A percentile compares a stretch with the other conserved stretches of the same genome.
Conservation (phyloP, 2,329 filamentous ascomycete genomes). For the Didymellaceae sp. region DNA sequence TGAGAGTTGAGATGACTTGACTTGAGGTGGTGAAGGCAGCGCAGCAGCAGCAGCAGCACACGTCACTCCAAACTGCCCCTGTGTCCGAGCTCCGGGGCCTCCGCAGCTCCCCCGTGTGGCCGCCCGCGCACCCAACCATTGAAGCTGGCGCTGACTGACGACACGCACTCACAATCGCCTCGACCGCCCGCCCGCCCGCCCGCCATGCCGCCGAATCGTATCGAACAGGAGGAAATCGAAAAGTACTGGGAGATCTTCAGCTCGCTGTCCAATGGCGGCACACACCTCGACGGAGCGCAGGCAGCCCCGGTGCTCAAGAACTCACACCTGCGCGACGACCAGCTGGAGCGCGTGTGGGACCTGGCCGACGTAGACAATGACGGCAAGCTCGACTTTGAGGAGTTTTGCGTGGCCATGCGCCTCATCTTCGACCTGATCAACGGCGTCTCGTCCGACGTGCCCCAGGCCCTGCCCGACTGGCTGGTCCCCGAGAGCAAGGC, state of each 20-base stretch:
- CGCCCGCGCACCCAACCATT: not conserved
- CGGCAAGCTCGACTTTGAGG: slow-evolving; percentile 97
- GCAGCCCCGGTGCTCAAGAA: slow-evolving; percentile 76
- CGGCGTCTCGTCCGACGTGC: slow-evolving; percentile 85
- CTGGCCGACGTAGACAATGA: slow-evolving; percentile 96
- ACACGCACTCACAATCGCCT: not conserved
- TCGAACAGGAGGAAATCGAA: slow-evolving; percentile 76
- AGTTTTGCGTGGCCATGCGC: slow-evolving; percentile 99
- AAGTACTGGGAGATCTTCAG: slow-evolving; percentile 83
- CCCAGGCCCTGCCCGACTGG: slow-evolving; percentile 86
- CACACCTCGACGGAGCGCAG: slow-evolving; percentile 71
- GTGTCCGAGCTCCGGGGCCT: slow-evolving; percentile 5
- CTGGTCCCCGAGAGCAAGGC: slow-evolving; percentile 83
- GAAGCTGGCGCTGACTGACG: not conserved
- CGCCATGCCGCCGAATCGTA: slow-evolving; percentile 58
- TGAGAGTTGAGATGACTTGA: too few relatives aligned
- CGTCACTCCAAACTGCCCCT: slow-evolving; percentile 9
- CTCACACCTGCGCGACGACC: slow-evolving; percentile 74
- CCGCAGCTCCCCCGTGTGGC: slow-evolving; percentile 8
- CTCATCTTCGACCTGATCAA: slow-evolving; percentile 97
- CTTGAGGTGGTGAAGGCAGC: not conserved
- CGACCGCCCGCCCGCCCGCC: too few relatives aligned
- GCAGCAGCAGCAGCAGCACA: not conserved
- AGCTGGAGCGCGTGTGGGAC: slow-evolving; percentile 98
- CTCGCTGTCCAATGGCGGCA: slow-evolving; percentile 68